Evolutionary conservation across 805 yeast species (phyloP), one percentile per base, ranked within the genome.

Genomic region (Kluyveromyces dobzhanskii): DNA sequence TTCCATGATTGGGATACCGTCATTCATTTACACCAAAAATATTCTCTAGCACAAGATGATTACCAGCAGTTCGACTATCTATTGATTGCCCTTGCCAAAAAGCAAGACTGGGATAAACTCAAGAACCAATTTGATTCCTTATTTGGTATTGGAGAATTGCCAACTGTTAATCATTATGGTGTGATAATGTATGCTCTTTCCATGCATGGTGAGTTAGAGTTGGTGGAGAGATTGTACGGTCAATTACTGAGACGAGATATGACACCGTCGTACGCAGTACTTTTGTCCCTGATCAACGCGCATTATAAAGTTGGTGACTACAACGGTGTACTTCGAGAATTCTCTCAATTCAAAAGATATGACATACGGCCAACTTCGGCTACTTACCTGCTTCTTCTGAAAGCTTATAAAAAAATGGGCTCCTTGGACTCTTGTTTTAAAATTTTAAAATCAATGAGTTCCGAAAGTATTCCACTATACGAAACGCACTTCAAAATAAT

Each of bases 131-230:
- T 81, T 53, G 80, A 77, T 49, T 67, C 64, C 17, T 64, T 73
- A 54, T 73, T 74, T 48, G 76, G 73, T 1, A 56, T 64, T n/a
- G 78, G 75, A 1, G 62, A 71, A 30, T 56, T 73, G 18, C 83
- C 84, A 1, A 67, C 68, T 35, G 58, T 67, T 23, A 50, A 49
- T 7, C 85, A 81, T 47, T 82, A 81, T 52, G 66, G 72, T 3
- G 69, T 76, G 13, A 76, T 80, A 10, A 77, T 83, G 72, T 59
- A 65, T 38, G 76, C 82, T 0, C 59, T 83, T 43, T 78, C 84
- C 1, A 45, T 51, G 4, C 53, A 63, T 25, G 79, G 75, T 8
- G 76, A 73, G 46, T 57, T 50, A 30, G 67, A 56, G 29, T 71
- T 67, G 52, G 76, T 73, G 9, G 72, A 70, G 19, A 57, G 53